These are phyloP conservation scores for Hymenoscyphus albidus DNA, from an alignment of 2,329 filamentous ascomycete genomes.

Conservation along the genomic window DNA sequence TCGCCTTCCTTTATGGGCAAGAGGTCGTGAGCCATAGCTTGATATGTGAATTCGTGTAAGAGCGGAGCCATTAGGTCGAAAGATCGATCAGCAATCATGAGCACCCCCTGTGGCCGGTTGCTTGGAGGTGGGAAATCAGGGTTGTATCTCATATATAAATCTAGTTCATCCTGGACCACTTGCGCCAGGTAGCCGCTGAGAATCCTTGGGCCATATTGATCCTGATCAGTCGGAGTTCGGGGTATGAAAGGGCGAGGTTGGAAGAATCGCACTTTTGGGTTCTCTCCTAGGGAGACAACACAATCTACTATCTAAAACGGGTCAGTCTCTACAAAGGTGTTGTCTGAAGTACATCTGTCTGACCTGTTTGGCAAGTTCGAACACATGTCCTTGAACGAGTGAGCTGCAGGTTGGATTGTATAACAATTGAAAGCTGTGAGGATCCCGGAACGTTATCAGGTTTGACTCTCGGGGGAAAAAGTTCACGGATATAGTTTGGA, in stretches of 20 bases:
- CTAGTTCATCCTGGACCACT: slow-evolving; percentile 87
- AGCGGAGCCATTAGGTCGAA: slow-evolving; percentile 89
- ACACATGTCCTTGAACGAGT: slow-evolving; percentile 78
- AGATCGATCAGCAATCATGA: slow-evolving; percentile 85
- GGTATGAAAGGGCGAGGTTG: slow-evolving; percentile 46
- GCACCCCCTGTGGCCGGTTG: slow-evolving; percentile 71
- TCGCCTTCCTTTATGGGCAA: slow-evolving; percentile 84
- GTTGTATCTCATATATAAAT: slow-evolving; percentile 82
- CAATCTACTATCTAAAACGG: slow-evolving; percentile 68
- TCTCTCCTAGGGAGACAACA: slow-evolving; percentile 89
- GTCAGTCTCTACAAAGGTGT: slow-evolving; percentile 17
- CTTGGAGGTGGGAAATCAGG: slow-evolving; percentile 78
- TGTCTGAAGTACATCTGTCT: slow-evolving; percentile 11
- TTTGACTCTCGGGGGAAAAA: slow-evolving; percentile 90
- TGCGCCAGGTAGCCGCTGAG: slow-evolving; percentile 83
- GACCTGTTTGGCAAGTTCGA: slow-evolving; percentile 84
- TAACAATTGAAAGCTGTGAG: slow-evolving; percentile 90
- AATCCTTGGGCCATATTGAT: slow-evolving; percentile 77
- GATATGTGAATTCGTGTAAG: slow-evolving; percentile 95
- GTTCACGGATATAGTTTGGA: slow-evolving; percentile 80
- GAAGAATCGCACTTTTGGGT: slow-evolving; percentile 90
- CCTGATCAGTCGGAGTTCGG: slow-evolving; percentile 47
- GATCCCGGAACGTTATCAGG: slow-evolving; percentile 85
- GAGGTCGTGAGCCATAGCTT: slow-evolving; percentile 95
- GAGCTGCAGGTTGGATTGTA: slow-evolving; percentile 89